Evolutionary conservation across 2,329 filamentous ascomycete genomes (phyloP), one percentile per base, ranked within the genome.

Genomic region (Hypoxylon sp.): DNA sequence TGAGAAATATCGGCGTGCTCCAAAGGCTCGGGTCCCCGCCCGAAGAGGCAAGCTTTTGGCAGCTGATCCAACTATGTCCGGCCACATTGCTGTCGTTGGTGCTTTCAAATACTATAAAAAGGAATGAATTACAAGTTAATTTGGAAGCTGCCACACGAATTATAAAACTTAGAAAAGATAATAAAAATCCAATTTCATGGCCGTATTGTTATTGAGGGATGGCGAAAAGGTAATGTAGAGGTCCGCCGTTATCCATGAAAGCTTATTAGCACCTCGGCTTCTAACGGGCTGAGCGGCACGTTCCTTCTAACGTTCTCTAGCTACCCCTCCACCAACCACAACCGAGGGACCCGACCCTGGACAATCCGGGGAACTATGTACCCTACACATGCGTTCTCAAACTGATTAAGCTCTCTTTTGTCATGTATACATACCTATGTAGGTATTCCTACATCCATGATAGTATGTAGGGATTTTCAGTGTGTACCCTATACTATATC

Each of bases 1-100:
- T 36, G 85, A 86, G 74, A 88, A 87, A 57, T 77, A 78, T 57
- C 85, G 83, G 56, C 78, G 75, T 32, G 80, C 14, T 45, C 34
- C 60, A 28, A 63, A 63, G 51, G 64, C 58, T 60, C 67, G 72
- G 59, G 67, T 60, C 38, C 70, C 69, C 36, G 64, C 60, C 55
- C 61, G 65, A 45, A 72, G 21, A 19, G 62, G 50, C 34, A 71
- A 69, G 64, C 67, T 61, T 62, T 73, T 72, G 56, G 65, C 65
- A 49, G 71, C 65, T 34, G 72, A 72, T 61, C 70, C 63, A 25
- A 70, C 64, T 64, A 63, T 19, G 7, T 57, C 56, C n/a, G 72
- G 62, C 57, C 72, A 72, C 19, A 73, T 52, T 46, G 74, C 68
- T 74, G 76, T 78, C 28, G 43, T 60, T 72, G 62, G 45, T 10